Evolutionary conservation across 176 grass and related monocot species (phyloP).

Genomic region (Cenchrus fungigraminus): DNA sequence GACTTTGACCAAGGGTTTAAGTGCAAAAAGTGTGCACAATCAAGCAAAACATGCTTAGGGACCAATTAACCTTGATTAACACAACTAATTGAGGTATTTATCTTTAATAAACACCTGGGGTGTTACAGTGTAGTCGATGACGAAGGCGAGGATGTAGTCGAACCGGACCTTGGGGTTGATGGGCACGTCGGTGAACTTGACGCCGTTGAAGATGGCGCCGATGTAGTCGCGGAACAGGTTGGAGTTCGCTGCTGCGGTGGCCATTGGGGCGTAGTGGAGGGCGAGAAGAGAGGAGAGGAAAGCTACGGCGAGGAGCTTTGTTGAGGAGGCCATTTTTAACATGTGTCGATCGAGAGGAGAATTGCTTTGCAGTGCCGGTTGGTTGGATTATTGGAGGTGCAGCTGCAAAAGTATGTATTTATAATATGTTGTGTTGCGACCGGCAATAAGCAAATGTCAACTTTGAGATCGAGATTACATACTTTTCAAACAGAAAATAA

Average conservation of each 20-base stretch:
- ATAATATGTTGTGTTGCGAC: constrained; percentile 7
- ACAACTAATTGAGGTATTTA: too few species aligned
- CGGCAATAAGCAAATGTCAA: background rate
- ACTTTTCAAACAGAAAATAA: background rate
- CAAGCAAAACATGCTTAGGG: too few species aligned
- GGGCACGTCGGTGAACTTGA: constrained; percentile 83
- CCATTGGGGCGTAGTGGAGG: constrained; percentile 3
- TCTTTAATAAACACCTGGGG: too few species aligned
- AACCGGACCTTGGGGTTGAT: constrained; percentile 54
- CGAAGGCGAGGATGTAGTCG: constrained; percentile 75
- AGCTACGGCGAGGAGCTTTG: constrained; percentile 38
- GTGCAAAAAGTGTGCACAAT: too few species aligned
- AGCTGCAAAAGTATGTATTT: constrained; percentile 9
- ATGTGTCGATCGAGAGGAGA: background rate
- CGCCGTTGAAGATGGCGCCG: constrained; percentile 62
- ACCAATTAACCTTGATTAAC: too few species aligned
- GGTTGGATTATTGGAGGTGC: background rate
- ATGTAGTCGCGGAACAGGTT: constrained; percentile 86
- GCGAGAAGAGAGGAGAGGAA: constrained; percentile 36
- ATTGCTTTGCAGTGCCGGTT: background rate
- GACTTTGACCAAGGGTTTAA: too few species aligned
- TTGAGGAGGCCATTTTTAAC: constrained; percentile 47
- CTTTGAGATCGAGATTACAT: background rate
- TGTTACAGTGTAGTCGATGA: constrained; percentile 65
- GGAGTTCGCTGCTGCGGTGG: constrained; percentile 50